Evolutionary conservation across 192 early-diverging fungal genomes (phyloP), one percentile per base, ranked within the genome.

Genomic region (Powellomyces hirtus): DNA sequence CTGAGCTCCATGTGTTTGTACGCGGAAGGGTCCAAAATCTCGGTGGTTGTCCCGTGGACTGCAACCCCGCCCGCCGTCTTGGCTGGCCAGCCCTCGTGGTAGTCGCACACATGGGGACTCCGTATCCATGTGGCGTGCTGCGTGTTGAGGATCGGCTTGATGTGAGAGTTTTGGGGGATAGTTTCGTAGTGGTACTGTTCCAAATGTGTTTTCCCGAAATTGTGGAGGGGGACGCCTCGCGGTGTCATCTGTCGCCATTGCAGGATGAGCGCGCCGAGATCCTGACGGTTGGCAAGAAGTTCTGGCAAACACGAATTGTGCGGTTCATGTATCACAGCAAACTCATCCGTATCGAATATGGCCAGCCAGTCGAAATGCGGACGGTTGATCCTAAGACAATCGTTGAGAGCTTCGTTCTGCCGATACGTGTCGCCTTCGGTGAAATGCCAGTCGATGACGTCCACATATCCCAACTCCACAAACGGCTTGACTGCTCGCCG

Each of bases 341-440:
- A 59, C 33, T 59, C 57, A 35, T 59, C 57, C 57, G 57, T 59
- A 24, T 59, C 57, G 24, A 59, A 18, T 5, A 59, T 18, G 35
- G 31, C 57, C 27, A 59, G 7, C 57, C 57, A 59, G 7, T 59
- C 34, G 24, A 18, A 59, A 18, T 30, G 35, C 7, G 7, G 7
- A 7, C 57, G 57, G 24, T 7, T 8, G 8, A 10, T 6, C 27
- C 35, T 35, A 10, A 59, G 16, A 24, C 57, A 59, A 24, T 59
- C 57, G 29, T 35, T 59, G 7, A 18, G 29, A 37, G 22, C 27
- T 5, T 24, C 27, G 14, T 16, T 35, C 24, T 59, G 57, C 24
- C 24, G 57, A 37, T 59, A 59, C 8, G 57, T 5, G 34, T 59
- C 34, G 7, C 11, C 33, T 24, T 35, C 35, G 7, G 24, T 16